These are phyloP conservation scores for Moricandia moricandioides DNA, from an alignment of 345 rosid genomes.

Conservation along the genomic window DNA sequence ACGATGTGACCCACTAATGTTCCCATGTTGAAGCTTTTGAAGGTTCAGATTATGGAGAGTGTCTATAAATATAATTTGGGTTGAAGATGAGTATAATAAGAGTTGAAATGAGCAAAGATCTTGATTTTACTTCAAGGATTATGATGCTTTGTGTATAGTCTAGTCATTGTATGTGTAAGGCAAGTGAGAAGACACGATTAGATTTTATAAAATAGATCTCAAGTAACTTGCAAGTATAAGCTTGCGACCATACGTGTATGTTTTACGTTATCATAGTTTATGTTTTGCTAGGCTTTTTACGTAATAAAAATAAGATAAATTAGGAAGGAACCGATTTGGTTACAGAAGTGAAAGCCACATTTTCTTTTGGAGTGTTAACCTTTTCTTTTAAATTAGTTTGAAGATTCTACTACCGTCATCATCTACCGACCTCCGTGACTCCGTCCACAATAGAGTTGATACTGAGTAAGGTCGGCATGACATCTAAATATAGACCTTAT, in stretches of 20 bases:
- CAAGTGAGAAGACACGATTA: conserved; percentile 31
- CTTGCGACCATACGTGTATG: conserved; percentile 3
- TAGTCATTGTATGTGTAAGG: conserved; percentile 12
- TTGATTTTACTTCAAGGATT: conserved; percentile 39
- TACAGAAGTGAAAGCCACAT: background rate
- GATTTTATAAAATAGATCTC: conserved; percentile 8
- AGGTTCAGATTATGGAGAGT: conserved; percentile 2
- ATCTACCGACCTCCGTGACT: background rate
- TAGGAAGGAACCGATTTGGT: background rate
- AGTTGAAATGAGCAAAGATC: conserved; percentile 20
- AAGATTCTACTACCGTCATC: background rate
- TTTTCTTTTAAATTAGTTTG: no score
- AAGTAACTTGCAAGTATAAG: conserved; percentile 33
- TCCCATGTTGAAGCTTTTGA: conserved; percentile 53
- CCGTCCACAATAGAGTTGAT: background rate
- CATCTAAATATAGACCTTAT: background rate
- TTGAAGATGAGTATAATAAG: conserved; percentile 1
- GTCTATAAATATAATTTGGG: conserved; percentile 18
- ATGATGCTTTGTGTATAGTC: conserved; percentile 32
- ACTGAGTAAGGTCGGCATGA: background rate
- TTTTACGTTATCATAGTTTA: conserved; percentile 19
- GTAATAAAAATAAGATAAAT: background rate
- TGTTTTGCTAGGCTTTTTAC: background rate
- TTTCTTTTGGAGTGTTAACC: no score
- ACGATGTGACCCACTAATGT: conserved; percentile 72